These are phyloP conservation scores for Phoma sp. DNA, from an alignment of 2,329 filamentous ascomycete species.

Conservation along the genomic window DNA sequence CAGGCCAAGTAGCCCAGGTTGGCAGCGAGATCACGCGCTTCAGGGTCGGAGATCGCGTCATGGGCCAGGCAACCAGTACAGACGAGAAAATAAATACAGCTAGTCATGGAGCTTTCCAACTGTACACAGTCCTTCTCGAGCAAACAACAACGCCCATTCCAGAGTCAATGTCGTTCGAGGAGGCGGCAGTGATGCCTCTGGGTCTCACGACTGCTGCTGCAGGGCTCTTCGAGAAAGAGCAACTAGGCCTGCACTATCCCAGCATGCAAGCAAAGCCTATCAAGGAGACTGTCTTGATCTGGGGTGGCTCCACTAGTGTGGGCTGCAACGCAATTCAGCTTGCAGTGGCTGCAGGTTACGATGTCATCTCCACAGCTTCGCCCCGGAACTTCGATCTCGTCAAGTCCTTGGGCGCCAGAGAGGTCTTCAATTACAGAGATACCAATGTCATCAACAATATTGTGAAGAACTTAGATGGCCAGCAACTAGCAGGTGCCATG, in stretches of 20 bases:
- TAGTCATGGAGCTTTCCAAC: too few species aligned
- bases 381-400: slow-evolving; percentile 20
- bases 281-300: slow-evolving; percentile 6
- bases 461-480: background rate
- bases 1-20: slow-evolving; percentile 55
- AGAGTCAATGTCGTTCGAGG: too few species aligned
- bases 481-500: background rate
- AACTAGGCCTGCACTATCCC: too few species aligned
- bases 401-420: slow-evolving; percentile 18
- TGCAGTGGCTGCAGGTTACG: slow-evolving; percentile 10
- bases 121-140: too few species aligned
- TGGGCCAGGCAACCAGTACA: background rate
- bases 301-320: slow-evolving; percentile 10
- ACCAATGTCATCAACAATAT: slow-evolving; percentile 2
- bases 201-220: too few species aligned
- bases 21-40: slow-evolving; percentile 60
- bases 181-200: too few species aligned
- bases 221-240: too few species aligned
- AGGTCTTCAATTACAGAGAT: slow-evolving; percentile 48
- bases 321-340: slow-evolving; percentile 16
- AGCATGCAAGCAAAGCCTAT: too few species aligned
- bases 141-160: too few species aligned
- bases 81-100: background rate
- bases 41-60: slow-evolving; percentile 57
- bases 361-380: slow-evolving; percentile 14